Conservation (phyloP, 495 filamentous ascomycete species). For the Trichoderma asperelloides region DNA sequence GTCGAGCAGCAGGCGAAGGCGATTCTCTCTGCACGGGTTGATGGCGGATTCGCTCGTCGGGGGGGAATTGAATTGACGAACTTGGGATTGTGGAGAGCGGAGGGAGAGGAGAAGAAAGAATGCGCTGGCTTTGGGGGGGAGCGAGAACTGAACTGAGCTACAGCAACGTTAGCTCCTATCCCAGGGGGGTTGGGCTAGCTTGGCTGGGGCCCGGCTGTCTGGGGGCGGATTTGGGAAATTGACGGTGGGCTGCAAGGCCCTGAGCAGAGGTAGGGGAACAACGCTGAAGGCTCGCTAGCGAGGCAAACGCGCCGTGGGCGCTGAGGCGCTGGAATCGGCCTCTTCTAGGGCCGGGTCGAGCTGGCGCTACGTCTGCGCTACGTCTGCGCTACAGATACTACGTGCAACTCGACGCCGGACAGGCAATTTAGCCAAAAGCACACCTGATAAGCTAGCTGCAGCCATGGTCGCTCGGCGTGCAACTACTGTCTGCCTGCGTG, state of each 20-base stretch:
- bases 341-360: neutral
- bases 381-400: no score
- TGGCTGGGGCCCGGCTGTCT: neutral
- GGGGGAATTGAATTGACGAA: slow-evolving; percentile 17
- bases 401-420: no score
- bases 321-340: neutral
- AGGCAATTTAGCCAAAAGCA: no score
- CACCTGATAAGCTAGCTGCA: no score
- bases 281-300: neutral
- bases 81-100: slow-evolving; percentile 21
- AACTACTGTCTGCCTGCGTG: no score
- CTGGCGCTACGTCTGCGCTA: neutral
- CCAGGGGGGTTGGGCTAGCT: neutral
- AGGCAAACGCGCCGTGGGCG: no score
- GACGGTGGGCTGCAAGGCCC: neutral
- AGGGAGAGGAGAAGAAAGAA: slow-evolving; percentile 19
- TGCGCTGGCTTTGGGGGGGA: slow-evolving; percentile 11
- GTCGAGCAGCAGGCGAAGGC: no score
- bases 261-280: neutral
- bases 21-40: slow-evolving; percentile 10
- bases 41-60: slow-evolving; percentile 15
- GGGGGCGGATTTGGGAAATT: neutral
- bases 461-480: no score
- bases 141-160: slow-evolving; percentile 15
- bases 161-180: slow-evolving; percentile 7